Base-by-base conservation (phyloP, 495 filamentous ascomycete species). In the Penicillium diatomitis region DNA sequence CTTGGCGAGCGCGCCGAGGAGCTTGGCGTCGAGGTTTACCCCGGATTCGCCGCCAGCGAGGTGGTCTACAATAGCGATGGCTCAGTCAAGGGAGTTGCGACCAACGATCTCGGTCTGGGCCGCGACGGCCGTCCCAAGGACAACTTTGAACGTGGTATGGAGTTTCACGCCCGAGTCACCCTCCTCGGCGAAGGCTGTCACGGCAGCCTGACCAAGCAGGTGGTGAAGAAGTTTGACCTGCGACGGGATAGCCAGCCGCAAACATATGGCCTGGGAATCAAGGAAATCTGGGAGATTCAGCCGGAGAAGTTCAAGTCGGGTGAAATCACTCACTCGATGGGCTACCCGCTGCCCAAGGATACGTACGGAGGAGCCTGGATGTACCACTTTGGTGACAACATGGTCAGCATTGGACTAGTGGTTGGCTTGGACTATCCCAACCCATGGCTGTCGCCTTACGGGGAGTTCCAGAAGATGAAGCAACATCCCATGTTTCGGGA, bases 401-500 rank as follows among this genome's bases (percentile, higher is more conserved):
- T 96, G 56, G 92, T 97, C 55, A 91, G 86, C 57, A 77, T 99
- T 39, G 92, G 92, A 8, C 76, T 96, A 32, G 92, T 99, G 11
- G 87, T 95, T 31, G 92, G 91, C 29, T 77, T 99, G 32, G 92
- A 99, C 69, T 99, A 97, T 60, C 77, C 85, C 30, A 99, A 99
- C 66, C 94, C 92, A 0, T 99, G 90, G 86, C 77, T 99, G 11
- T 89, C 88, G 0, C 92, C 92, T 0, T 99, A 99, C 62, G 80
- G 80, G 29, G 92, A 99, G 63, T 97, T 99, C 68, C 94, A 99
- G 64, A 96, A 96, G 72, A 81, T 97, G 74, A 99, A 99, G 74
- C 89, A 95, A 54, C 92, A 99, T 65, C 91, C 92, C 27, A 67
- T 94, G 38, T 97, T 92, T 70, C 78, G 71, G 51, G 75, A 80